Percentiles rank a stretch among this genome's conserved stretches.
phyloP scores from a whole-genome alignment of 2,329 filamentous ascomycete species.

The Aspergillus sp. region DNA sequence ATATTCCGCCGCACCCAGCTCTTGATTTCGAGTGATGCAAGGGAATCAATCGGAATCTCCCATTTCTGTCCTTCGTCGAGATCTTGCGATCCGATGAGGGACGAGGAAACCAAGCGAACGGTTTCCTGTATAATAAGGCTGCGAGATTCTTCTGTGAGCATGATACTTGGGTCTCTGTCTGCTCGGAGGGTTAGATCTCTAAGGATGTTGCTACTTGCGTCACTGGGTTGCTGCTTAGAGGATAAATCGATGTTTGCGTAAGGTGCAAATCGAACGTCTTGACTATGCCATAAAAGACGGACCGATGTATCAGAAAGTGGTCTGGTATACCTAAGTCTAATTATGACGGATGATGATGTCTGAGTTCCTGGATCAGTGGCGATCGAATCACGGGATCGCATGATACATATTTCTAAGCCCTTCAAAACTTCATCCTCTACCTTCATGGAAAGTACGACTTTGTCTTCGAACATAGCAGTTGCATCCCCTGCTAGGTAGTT shows the following conservation, averaged over 20 bases:
- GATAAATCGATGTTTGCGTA: not conserved
- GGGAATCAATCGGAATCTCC: not conserved
- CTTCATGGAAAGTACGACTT: too few species aligned
- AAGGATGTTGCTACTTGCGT: not conserved
- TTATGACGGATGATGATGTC: too few species aligned
- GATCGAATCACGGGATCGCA: not conserved
- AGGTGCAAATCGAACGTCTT: not conserved
- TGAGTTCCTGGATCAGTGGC: too few species aligned
- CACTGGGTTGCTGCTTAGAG: not conserved
- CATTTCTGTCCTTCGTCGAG: not conserved
- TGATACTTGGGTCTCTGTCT: not conserved
- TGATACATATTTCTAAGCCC: not conserved
- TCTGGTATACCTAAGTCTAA: not conserved
- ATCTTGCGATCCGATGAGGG: not conserved
- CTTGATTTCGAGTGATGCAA: constrained; percentile 2
- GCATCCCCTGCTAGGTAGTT: too few species aligned
- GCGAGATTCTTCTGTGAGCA: not conserved
- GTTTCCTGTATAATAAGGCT: not conserved
- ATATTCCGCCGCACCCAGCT: constrained; percentile 1
- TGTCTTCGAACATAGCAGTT: too few species aligned
- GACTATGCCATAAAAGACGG: not conserved
- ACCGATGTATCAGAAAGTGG: not conserved
- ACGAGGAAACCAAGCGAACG: not conserved
- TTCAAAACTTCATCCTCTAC: not conserved
- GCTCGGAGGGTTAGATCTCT: not conserved